A percentile compares a stretch with the other conserved stretches of the same genome.
phyloP scores from a whole-genome alignment of 1,284 basidiomycete genomes.

The Polyporus tsugae region DNA sequence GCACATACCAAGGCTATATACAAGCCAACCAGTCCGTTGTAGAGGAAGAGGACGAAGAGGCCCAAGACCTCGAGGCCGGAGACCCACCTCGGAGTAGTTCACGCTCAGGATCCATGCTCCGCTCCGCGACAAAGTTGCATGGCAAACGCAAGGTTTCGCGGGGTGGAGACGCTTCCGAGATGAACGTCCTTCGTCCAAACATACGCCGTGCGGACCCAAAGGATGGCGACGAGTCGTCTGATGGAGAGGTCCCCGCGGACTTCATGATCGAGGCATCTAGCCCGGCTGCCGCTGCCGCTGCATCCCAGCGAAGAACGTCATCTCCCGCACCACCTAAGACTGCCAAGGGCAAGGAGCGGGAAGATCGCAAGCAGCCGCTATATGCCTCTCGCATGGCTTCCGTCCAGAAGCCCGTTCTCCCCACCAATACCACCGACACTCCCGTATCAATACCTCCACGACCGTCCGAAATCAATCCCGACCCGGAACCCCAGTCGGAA shows the following conservation, averaged over 20 bases:
- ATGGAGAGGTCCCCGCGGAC: conserved; percentile 84
- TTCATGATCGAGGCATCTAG: conserved; percentile 78
- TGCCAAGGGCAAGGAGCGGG: conserved; percentile 49
- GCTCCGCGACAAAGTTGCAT: conserved; percentile 48
- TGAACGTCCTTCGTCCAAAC: conserved; percentile 68
- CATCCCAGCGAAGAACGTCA: conserved; percentile 46
- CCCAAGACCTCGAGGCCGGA: conserved; percentile 61
- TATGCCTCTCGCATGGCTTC: conserved; percentile 35
- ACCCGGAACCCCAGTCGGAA: conserved; percentile 36
- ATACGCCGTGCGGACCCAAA: conserved; percentile 66
- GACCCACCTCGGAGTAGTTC: conserved; percentile 35
- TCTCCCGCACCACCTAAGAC: conserved; percentile 38
- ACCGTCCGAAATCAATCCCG: conserved; percentile 66
- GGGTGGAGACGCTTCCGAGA: conserved; percentile 61
- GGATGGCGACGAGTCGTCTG: conserved; percentile 68
- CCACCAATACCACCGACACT: conserved; percentile 38
- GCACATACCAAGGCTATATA: conserved; percentile 72
- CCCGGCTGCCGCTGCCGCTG: conserved; percentile 12
- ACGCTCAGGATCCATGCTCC: conserved; percentile 34
- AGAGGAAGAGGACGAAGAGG: conserved; percentile 59
- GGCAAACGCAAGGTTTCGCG: conserved; percentile 63
- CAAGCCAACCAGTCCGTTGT: conserved; percentile 72
- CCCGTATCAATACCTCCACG: conserved; percentile 64
- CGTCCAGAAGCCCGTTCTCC: conserved; percentile 43
- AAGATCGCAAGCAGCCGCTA: conserved; percentile 37